Percentiles rank a stretch among this genome's conserved stretches.
phyloP scores from a whole-genome alignment of 345 rosid species.

The Atalantia buxifolia region DNA sequence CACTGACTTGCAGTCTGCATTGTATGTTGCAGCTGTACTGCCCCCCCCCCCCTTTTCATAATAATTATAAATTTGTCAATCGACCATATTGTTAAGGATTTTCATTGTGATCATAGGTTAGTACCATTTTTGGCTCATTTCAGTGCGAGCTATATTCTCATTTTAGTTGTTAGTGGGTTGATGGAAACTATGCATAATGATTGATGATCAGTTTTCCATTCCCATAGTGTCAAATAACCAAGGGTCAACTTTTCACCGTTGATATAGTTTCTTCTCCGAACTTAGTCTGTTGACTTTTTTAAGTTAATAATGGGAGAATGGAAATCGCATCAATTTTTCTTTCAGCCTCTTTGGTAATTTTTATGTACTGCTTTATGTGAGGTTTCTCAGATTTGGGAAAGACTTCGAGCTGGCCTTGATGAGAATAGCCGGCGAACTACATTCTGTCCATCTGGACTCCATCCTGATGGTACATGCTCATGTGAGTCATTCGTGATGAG shows the following conservation, averaged over 20 bases:
- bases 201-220: neutral
- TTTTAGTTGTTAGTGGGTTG: neutral
- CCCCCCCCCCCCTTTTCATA: neutral
- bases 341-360: neutral
- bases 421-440: constrained; percentile 35
- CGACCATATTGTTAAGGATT: neutral
- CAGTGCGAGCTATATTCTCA: neutral
- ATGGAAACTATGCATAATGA: neutral
- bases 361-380: constrained; percentile 1
- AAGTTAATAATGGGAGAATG: neutral
- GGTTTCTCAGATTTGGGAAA: constrained; percentile 55
- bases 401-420: constrained; percentile 46
- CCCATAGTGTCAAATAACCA: neutral
- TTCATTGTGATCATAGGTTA: neutral
- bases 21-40: neutral
- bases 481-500: constrained; percentile 44
- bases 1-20: neutral
- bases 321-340: neutral
- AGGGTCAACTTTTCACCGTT: neutral
- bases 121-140: neutral
- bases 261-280: neutral
- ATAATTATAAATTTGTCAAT: neutral
- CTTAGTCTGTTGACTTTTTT: neutral
- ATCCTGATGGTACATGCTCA: constrained; percentile 58
- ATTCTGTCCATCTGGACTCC: constrained; percentile 63